phyloP scores from a whole-genome alignment of 179 eudicot genomes.

The Beta corolliflora region DNA sequence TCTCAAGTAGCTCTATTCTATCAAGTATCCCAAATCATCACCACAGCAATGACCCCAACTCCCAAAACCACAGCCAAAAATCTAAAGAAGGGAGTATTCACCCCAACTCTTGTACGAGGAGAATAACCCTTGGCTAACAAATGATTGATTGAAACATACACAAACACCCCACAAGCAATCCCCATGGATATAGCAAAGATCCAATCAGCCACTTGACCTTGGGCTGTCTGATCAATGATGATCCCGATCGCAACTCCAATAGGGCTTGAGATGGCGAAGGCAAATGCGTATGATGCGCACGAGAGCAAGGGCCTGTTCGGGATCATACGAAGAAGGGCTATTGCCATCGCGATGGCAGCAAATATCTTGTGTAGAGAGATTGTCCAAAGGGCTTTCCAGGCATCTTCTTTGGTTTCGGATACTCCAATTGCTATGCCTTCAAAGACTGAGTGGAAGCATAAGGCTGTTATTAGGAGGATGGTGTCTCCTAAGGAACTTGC shows the following conservation, averaged over 20 bases:
- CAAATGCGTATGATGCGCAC: slow-evolving; percentile 70
- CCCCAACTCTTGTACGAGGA: slow-evolving; percentile 32
- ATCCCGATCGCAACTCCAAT: slow-evolving; percentile 83
- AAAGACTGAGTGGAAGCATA: slow-evolving; percentile 89
- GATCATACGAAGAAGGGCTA: slow-evolving; percentile 73
- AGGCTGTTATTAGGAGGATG: slow-evolving; percentile 60
- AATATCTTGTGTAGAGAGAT: slow-evolving; percentile 80
- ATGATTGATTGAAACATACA: slow-evolving; percentile 82
- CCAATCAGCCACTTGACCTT: slow-evolving; percentile 81
- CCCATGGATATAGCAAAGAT: slow-evolving; percentile 80
- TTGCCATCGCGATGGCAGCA: slow-evolving; percentile 89
- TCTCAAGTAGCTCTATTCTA: neutral
- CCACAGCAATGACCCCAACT: slow-evolving; percentile 77
- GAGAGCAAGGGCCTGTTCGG: slow-evolving; percentile 74
- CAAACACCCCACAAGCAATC: slow-evolving; percentile 77
- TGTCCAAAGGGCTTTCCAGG: slow-evolving; percentile 91
- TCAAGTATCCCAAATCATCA: slow-evolving; percentile 90
- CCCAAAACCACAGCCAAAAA: slow-evolving; percentile 67
- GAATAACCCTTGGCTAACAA: slow-evolving; percentile 63
- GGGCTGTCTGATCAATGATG: slow-evolving; percentile 63
- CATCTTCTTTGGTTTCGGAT: slow-evolving; percentile 57
- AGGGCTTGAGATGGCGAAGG: slow-evolving; percentile 86
- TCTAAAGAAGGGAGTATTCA: slow-evolving; percentile 50
- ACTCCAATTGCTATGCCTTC: slow-evolving; percentile 92
- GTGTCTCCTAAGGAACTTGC: slow-evolving; percentile 75